Evolutionary conservation across 192 early-diverging fungal species (phyloP).

Genomic region (Podochytrium sp.): DNA sequence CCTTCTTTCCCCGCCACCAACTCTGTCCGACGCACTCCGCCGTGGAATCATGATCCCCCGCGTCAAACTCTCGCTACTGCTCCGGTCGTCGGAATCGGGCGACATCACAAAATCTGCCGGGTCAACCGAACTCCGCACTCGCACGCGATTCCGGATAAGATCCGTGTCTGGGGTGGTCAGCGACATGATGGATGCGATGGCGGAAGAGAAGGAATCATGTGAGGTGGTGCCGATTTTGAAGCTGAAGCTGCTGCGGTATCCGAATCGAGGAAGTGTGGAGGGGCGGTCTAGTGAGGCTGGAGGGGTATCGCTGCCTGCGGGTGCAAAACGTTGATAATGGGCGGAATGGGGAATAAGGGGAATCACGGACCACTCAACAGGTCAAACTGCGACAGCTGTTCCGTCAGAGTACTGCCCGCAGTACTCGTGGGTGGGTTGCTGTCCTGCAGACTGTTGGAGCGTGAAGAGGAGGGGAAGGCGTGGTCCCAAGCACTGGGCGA

Average conservation of each 20-base stretch:
- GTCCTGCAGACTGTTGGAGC: background rate
- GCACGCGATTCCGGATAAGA: background rate
- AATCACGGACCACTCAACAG: too few relatives aligned
- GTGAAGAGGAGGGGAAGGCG: constrained; percentile 1
- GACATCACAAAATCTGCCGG: background rate
- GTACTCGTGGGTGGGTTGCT: background rate
- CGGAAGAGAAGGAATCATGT: constrained; percentile 6
- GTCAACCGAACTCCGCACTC: background rate
- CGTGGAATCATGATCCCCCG: background rate
- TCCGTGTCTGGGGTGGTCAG: background rate
- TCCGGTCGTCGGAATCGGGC: background rate
- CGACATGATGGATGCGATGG: background rate
- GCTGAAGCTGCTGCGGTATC: background rate
- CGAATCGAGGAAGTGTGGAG: background rate
- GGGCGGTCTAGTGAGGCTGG: background rate
- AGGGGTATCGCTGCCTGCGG: background rate
- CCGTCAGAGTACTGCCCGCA: background rate
- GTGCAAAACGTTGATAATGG: background rate
- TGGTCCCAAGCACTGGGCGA: constrained; percentile 13
- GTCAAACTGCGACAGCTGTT: too few relatives aligned
- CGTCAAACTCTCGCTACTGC: background rate
- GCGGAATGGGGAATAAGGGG: background rate
- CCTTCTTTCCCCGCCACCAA: too few relatives aligned
- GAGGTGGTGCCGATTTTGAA: background rate
- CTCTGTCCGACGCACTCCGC: too few relatives aligned